These are phyloP conservation scores for Aphanomyces astaci DNA, from an alignment of 352 stramenopile species.

Conservation along the genomic window DNA sequence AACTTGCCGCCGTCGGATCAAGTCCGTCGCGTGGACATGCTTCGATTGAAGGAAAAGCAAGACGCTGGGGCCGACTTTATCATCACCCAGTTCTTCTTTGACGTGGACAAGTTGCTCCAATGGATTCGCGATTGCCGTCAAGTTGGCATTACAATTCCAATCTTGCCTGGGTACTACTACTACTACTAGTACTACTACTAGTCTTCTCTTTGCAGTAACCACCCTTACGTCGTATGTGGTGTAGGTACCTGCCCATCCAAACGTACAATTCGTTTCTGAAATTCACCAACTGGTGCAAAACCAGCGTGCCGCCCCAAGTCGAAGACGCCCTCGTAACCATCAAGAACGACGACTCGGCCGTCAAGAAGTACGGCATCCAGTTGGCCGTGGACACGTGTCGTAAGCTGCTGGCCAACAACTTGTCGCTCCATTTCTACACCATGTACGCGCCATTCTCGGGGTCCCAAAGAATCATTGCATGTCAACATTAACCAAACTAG, in stretches of 20 bases:
- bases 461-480: neutral
- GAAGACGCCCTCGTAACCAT: constrained; percentile 63
- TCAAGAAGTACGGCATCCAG: constrained; percentile 92
- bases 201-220: too few species aligned
- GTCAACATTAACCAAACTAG: neutral
- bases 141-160: constrained; percentile 90
- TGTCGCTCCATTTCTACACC: constrained; percentile 92
- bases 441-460: constrained; percentile 32
- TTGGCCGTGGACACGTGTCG: constrained; percentile 92
- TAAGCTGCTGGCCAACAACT: constrained; percentile 69
- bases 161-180: constrained; percentile 94
- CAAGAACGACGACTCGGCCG: constrained; percentile 91
- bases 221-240: too few species aligned
- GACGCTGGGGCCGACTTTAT: constrained; percentile 98
- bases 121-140: constrained; percentile 93
- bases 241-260: constrained; percentile 59
- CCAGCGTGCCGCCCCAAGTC: constrained; percentile 88
- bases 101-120: constrained; percentile 92
- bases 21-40: constrained; percentile 84
- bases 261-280: constrained; percentile 96
- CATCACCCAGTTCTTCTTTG: constrained; percentile 99
- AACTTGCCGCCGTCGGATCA: constrained; percentile 72
- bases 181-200: too few species aligned
- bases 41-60: constrained; percentile 95
- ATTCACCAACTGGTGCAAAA: constrained; percentile 98